Evolutionary conservation across 495 filamentous ascomycete species (phyloP).

Genomic region (Friedmanniomyces endolithicus): DNA sequence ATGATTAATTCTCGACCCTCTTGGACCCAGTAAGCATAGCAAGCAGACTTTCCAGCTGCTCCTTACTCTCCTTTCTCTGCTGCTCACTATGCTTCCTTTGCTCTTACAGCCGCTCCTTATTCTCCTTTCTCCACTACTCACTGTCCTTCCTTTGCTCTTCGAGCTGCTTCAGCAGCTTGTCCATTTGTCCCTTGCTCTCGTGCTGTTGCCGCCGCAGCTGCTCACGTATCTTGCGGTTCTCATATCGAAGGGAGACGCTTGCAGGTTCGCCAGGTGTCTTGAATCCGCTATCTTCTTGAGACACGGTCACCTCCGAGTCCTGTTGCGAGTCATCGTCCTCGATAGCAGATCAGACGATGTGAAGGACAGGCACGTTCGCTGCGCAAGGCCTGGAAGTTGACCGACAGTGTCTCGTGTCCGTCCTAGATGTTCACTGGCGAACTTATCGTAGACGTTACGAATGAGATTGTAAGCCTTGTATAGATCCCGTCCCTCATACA

Average conservation of each 20-base stretch:
- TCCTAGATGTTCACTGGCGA: slow-evolving; percentile 2
- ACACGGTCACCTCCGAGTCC: neutral
- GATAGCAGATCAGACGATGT: neutral
- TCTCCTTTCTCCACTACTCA: too few relatives aligned
- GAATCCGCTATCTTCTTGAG: neutral
- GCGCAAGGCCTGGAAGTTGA: neutral
- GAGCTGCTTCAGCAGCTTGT: too few relatives aligned
- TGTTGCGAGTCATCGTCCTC: slow-evolving; percentile 2
- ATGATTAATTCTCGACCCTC: too few relatives aligned
- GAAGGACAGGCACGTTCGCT: slow-evolving; percentile 4
- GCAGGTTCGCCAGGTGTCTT: neutral
- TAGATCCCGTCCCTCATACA: slow-evolving; percentile 1
- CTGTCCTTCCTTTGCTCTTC: too few relatives aligned
- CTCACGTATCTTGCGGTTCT: neutral
- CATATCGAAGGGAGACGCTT: neutral
- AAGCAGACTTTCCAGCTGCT: too few relatives aligned
- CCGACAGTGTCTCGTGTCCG: slow-evolving; percentile 1
- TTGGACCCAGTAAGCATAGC: too few relatives aligned
- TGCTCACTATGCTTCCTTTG: too few relatives aligned
- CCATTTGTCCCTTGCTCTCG: too few relatives aligned
- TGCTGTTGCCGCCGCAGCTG: too few relatives aligned
- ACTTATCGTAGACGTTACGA: slow-evolving; percentile 3
- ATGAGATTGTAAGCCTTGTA: slow-evolving; percentile 5
- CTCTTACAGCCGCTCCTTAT: too few relatives aligned
- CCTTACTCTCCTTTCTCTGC: too few relatives aligned